These are phyloP conservation scores for Cryptococcus neoformans DNA, from an alignment of 1,284 basidiomycete genomes.

Conservation along the genomic window DNA sequence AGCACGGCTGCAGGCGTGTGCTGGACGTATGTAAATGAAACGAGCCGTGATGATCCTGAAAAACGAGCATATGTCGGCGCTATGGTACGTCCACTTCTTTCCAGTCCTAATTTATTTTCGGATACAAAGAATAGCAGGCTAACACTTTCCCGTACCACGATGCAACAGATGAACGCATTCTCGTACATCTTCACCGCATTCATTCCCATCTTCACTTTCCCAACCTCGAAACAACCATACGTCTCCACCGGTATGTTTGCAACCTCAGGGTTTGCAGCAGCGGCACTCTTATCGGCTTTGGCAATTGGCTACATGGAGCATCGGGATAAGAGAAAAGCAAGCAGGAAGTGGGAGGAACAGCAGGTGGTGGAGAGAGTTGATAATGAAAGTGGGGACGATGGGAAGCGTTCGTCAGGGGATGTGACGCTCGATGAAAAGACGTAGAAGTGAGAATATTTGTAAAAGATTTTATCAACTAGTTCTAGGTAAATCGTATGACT, in stretches of 20 bases:
- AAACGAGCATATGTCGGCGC: slow-evolving; percentile 30
- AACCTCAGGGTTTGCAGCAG: slow-evolving; percentile 22
- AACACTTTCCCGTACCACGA: not conserved
- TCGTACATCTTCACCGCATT: slow-evolving; percentile 32
- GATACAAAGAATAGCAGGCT: not conserved
- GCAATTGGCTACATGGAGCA: slow-evolving; percentile 25
- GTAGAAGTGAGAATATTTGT: too few species aligned
- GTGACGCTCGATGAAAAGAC: too few species aligned
- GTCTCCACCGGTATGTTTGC: slow-evolving; percentile 27
- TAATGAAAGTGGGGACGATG: not conserved
- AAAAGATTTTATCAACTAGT: too few species aligned
- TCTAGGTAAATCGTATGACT: too few species aligned
- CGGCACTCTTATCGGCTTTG: slow-evolving; percentile 15
- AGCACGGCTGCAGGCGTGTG: slow-evolving; percentile 16
- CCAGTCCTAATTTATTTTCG: not conserved
- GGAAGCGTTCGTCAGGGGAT: not conserved
- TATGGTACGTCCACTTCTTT: slow-evolving; percentile 12
- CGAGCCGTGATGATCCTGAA: slow-evolving; percentile 26
- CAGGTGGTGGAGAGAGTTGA: not conserved
- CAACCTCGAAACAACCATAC: slow-evolving; percentile 25
- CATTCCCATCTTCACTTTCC: slow-evolving; percentile 34
- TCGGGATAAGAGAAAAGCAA: slow-evolving; percentile 14
- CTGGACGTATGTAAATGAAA: slow-evolving; percentile 31
- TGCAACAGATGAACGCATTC: slow-evolving; percentile 26
- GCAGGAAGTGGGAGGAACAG: not conserved